phyloP scores from a whole-genome alignment of 2,329 filamentous ascomycete species.

The Teratosphaeria epicoccoides region DNA sequence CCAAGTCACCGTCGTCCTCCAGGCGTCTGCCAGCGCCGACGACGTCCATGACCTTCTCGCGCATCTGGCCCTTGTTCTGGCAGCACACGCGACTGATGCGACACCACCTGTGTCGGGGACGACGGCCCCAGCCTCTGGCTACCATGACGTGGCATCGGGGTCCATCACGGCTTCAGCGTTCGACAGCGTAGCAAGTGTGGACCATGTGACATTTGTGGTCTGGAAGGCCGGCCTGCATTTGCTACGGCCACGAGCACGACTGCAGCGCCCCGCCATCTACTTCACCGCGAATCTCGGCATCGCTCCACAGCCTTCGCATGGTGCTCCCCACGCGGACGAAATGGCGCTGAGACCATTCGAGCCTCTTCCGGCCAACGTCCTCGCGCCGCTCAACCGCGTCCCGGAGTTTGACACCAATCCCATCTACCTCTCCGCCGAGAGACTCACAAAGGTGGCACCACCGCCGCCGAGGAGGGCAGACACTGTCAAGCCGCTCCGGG shows the following conservation, averaged over 20 bases:
- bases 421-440: conserved; percentile 60
- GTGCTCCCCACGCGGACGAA: conserved; percentile 44
- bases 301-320: conserved; percentile 24
- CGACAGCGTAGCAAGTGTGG: conserved; percentile 12
- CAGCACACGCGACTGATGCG: conserved; percentile 24
- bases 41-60: conserved; percentile 14
- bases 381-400: conserved; percentile 61
- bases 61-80: conserved; percentile 18
- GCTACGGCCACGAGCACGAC: conserved; percentile 43
- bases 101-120: conserved; percentile 20
- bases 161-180: conserved; percentile 7
- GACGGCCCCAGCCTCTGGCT: conserved; percentile 19
- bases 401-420: conserved; percentile 35
- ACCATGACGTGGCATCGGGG: conserved; percentile 19
- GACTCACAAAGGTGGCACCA: conserved; percentile 65
- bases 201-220: conserved; percentile 13
- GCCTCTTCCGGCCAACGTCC: conserved; percentile 63
- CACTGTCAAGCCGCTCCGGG: conserved; percentile 52
- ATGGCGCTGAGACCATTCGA: conserved; percentile 61
- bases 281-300: conserved; percentile 37
- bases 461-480: conserved; percentile 51
- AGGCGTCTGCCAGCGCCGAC: conserved; percentile 11
- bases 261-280: conserved; percentile 55
- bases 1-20: conserved; percentile 15
- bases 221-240: conserved; percentile 22